Conservation (phyloP, 345 rosid genomes). For the Corymbia maculata region DNA sequence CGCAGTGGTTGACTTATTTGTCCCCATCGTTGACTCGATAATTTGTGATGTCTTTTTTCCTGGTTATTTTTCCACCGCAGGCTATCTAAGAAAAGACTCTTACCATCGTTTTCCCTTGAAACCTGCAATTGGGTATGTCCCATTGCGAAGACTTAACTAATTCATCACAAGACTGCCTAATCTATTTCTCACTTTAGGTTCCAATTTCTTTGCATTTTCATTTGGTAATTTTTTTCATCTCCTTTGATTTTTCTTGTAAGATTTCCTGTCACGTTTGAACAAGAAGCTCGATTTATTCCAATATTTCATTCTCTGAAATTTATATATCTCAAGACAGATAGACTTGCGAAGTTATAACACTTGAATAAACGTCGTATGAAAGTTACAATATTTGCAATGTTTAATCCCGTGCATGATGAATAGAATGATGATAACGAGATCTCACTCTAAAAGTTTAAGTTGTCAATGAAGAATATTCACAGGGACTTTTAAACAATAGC, state of each 20-base stretch:
- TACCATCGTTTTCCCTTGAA: too few relatives aligned
- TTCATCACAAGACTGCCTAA: not conserved
- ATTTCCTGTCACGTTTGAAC: not conserved
- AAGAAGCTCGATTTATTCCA: not conserved
- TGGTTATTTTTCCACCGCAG: too few relatives aligned
- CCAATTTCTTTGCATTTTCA: not conserved
- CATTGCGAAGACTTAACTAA: too few relatives aligned
- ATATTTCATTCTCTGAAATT: too few relatives aligned
- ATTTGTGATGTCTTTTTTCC: too few relatives aligned
- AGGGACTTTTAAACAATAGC: not conserved
- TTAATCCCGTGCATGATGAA: not conserved
- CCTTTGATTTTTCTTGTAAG: not conserved
- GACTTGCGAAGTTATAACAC: accelerated
- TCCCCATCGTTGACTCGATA: too few relatives aligned
- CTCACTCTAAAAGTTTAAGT: not conserved
- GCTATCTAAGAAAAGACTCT: too few relatives aligned
- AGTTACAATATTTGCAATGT: accelerated
- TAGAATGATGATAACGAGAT: not conserved
- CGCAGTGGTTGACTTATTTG: too few relatives aligned
- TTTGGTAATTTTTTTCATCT: not conserved
- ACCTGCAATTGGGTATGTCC: too few relatives aligned
- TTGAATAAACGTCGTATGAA: accelerated
- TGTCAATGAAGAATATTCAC: too few relatives aligned
- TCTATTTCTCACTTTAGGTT: not conserved
- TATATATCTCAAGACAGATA: not conserved